Percentiles rank a stretch among this genome's conserved stretches.
Evolutionary conservation across 23 red algal genomes (phyloP).

Genomic region (Chondrus crispus): DNA sequence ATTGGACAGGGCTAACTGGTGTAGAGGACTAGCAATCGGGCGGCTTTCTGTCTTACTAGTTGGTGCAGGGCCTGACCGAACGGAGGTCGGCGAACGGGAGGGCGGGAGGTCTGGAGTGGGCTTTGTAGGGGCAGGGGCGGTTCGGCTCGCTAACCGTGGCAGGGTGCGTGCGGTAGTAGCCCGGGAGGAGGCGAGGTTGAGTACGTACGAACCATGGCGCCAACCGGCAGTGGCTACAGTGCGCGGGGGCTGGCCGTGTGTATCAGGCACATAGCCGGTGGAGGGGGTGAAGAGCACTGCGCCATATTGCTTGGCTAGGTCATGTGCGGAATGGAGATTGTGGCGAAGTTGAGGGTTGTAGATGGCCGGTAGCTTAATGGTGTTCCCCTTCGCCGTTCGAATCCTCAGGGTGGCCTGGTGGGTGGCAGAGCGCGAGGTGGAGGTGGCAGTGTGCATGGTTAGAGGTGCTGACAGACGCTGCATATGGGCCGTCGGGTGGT

Average conservation of each 20-base stretch:
- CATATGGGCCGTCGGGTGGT: not conserved
- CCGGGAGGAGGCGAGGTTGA: too few species aligned
- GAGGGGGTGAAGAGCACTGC: not conserved
- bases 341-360: not conserved
- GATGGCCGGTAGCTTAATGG: not conserved
- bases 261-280: not conserved
- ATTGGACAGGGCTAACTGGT: too few species aligned
- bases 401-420: not conserved
- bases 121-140: too few species aligned
- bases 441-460: not conserved
- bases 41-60: too few species aligned
- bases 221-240: not conserved
- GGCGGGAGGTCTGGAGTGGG: too few species aligned
- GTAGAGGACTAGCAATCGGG: too few species aligned
- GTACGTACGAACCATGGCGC: not conserved
- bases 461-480: not conserved
- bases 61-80: too few species aligned
- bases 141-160: too few species aligned
- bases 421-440: not conserved
- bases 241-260: not conserved
- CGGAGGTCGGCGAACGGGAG: too few species aligned
- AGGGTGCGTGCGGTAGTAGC: too few species aligned
- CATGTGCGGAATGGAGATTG: not conserved
- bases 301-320: not conserved
- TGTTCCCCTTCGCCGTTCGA: not conserved